Conservation (phyloP, 164 flowering plant genomes). For the Cinnamomum micranthum region DNA sequence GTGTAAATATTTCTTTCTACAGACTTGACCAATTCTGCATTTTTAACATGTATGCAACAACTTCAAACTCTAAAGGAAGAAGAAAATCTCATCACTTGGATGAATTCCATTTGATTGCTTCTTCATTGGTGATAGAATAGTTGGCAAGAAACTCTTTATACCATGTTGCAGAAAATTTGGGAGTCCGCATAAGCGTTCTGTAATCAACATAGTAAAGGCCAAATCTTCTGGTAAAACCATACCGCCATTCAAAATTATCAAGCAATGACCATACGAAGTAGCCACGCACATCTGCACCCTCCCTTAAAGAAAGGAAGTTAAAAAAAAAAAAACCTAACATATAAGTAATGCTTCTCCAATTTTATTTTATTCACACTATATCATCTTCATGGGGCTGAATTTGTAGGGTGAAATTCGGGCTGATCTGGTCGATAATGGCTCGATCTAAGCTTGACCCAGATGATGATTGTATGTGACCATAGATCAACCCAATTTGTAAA, state of each 20-base stretch:
- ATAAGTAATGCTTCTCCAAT: background rate
- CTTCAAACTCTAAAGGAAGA: too few species aligned
- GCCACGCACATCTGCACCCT: constrained; percentile 21
- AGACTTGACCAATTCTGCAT: too few species aligned
- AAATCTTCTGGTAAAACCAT: constrained; percentile 14
- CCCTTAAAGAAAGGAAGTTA: background rate
- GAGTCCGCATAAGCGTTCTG: constrained; percentile 7
- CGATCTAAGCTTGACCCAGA: too few species aligned
- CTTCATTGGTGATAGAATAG: background rate
- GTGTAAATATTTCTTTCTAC: too few species aligned
- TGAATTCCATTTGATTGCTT: background rate
- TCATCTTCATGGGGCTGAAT: background rate
- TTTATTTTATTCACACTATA: background rate
- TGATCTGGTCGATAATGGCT: too few species aligned
- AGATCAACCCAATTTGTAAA: too few species aligned
- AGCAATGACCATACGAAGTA: constrained; percentile 20
- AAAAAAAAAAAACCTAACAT: background rate
- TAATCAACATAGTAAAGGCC: constrained; percentile 17
- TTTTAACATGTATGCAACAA: too few species aligned
- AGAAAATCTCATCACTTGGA: background rate
- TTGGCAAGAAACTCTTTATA: constrained; percentile 8
- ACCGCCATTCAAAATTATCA: constrained; percentile 16
- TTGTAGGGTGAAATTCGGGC: too few species aligned
- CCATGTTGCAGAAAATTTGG: constrained; percentile 18
- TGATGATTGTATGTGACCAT: too few species aligned